These are phyloP conservation scores for Linaria vulgaris DNA, from an alignment of 257 asterid species.

Conservation along the genomic window DNA sequence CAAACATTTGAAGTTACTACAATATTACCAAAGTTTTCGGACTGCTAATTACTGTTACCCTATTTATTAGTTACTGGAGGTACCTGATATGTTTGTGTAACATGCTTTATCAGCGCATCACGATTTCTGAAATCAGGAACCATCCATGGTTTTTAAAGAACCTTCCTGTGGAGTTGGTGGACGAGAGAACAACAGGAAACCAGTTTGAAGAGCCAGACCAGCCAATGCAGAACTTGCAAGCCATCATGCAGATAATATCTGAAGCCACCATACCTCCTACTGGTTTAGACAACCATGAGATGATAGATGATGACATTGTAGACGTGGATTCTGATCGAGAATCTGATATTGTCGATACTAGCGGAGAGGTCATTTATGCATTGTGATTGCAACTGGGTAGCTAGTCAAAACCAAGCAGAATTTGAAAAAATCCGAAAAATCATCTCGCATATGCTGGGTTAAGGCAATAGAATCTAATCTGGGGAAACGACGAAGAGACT, in stretches of 20 bases:
- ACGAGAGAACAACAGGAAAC: constrained; percentile 54
- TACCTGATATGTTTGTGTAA: not conserved
- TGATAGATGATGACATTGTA: constrained; percentile 88
- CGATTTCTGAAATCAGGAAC: constrained; percentile 67
- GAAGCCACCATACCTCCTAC: constrained; percentile 94
- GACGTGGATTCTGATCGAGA: constrained; percentile 94
- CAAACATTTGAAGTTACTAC: too few species aligned
- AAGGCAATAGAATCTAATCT: not conserved
- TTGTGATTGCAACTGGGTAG: constrained; percentile 37
- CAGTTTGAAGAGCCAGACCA: constrained; percentile 83
- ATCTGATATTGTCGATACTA: constrained; percentile 77
- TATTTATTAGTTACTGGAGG: not conserved
- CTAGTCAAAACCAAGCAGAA: not conserved
- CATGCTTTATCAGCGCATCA: constrained; percentile 61
- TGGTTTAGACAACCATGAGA: constrained; percentile 60
- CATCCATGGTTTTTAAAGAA: constrained; percentile 81
- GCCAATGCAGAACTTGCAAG: constrained; percentile 86
- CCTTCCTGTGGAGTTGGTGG: constrained; percentile 90
- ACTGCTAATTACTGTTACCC: not conserved
- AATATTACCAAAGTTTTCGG: too few species aligned
- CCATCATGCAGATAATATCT: constrained; percentile 84
- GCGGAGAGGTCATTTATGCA: constrained; percentile 92
- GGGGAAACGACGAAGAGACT: not conserved
- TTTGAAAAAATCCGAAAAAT: not conserved
- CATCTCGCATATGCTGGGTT: not conserved